Base-by-base conservation (phyloP, 306 rosid genomes). In the Inga leiocalycina region DNA sequence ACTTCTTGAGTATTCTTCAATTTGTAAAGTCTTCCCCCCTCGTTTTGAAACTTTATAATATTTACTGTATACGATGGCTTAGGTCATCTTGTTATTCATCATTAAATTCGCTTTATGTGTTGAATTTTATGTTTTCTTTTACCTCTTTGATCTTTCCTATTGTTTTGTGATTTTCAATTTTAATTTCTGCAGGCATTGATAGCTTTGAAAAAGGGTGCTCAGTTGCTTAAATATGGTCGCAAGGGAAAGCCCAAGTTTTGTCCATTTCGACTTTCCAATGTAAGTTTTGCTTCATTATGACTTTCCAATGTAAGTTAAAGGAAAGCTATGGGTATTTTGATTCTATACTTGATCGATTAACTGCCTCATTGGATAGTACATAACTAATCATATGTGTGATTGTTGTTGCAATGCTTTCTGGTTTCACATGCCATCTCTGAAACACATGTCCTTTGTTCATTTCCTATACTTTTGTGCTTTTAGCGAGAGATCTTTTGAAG, bases 181-280 rank as follows among this genome's bases (percentile, higher is more conserved):
- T 84, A 78, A 76, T 66, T 82, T 69, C 68, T 77, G 87, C 94
- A 96, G 99, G 94, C 98, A 75, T 67, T 96, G 88, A 80, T 92
- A 87, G 91, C 93, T 83, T 87, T 96, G 88, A 96, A 93, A 92
- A 93, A 90, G 91, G 99, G 99, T 81, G 92, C 99, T 80, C 99
- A 91, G 76, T 86, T 96, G 81, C 92, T 96, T 80, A 96, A 93
- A 87, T 96, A 96, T 92, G 99, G 98, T 89, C 99, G 99, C 65
- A 96, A 96, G 82, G 99, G 99, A 86, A 93, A 92, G 77, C 97
- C 99, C 13, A 96, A 96, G 92, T 96, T 93, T 88, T 96, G 92
- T 86, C 97, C 94, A 56, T 96, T 96, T 89, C 91, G 97, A 89
- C 93, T 96, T 81, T 96, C 99, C 37, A 88, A 71, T 83, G 99